A percentile compares a stretch with the other conserved stretches of the same genome.
Evolutionary conservation across 192 early-diverging fungal species (phyloP).

Genomic region (Rhizoclosmatium globosum): DNA sequence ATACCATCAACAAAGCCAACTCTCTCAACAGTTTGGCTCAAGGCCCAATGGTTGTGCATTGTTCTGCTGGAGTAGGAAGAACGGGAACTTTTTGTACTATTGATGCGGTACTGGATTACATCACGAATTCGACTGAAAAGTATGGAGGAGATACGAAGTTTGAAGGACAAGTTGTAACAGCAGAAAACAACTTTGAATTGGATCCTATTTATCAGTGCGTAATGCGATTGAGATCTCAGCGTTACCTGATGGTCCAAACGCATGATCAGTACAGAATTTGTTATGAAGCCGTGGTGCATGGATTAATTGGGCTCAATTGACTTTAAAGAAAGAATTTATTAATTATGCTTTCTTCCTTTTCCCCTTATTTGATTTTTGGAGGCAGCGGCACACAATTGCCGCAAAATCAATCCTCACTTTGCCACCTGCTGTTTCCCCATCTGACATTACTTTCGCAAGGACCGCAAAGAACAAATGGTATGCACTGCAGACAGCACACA

Average conservation of each 20-base stretch:
- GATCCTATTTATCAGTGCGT: slow-evolving; percentile 53
- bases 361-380: too few species aligned
- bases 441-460: too few species aligned
- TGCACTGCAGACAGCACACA: too few species aligned
- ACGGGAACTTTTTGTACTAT: slow-evolving; percentile 64
- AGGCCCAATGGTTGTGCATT: slow-evolving; percentile 65
- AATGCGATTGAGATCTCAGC: slow-evolving; percentile 52
- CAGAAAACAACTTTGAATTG: not conserved
- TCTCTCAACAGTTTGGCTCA: not conserved
- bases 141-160: not conserved
- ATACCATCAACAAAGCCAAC: slow-evolving; percentile 53
- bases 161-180: not conserved
- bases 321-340: not conserved
- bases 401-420: not conserved
- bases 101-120: slow-evolving; percentile 45
- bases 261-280: slow-evolving; percentile 62
- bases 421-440: not conserved
- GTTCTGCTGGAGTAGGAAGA: slow-evolving; percentile 64
- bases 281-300: slow-evolving; percentile 60
- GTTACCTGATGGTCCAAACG: slow-evolving; percentile 64
- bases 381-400: not conserved
- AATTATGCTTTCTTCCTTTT: too few species aligned
- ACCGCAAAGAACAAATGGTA: too few species aligned
- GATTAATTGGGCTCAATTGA: not conserved
- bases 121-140: slow-evolving; percentile 6